These are phyloP conservation scores for Mangifera indica DNA, from an alignment of 345 rosid species.

Conservation along the genomic window DNA sequence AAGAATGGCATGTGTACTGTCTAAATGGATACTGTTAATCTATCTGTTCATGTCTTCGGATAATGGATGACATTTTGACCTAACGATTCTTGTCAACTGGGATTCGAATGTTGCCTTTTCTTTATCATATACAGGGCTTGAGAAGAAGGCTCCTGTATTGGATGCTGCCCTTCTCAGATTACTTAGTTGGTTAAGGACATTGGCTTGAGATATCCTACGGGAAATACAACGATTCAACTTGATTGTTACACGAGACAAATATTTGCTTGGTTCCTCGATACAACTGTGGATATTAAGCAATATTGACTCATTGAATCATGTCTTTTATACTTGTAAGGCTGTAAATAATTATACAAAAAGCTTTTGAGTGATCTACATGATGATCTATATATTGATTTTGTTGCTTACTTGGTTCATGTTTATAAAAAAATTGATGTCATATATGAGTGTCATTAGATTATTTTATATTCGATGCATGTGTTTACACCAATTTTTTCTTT, in stretches of 20 bases:
- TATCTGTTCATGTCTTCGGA: background rate
- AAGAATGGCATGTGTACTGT: background rate
- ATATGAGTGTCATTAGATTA: too few species aligned
- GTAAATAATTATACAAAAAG: background rate
- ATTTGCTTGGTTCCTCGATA: too few species aligned
- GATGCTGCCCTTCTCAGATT: constrained; percentile 71
- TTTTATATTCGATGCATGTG: too few species aligned
- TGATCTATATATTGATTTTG: background rate
- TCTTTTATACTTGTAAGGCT: background rate
- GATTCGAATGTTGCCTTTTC: background rate
- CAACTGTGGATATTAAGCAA: background rate
- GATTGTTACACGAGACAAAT: constrained; percentile 3
- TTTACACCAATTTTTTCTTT: too few species aligned
- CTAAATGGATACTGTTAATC: background rate
- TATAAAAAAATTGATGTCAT: too few species aligned
- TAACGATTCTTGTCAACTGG: background rate
- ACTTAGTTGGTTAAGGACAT: constrained; percentile 78
- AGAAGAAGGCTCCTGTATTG: constrained; percentile 65
- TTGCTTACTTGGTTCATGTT: background rate
- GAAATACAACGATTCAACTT: background rate
- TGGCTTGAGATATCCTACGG: constrained; percentile 44
- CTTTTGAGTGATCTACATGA: constrained; percentile 1
- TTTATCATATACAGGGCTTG: constrained; percentile 45
- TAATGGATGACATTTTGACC: background rate
- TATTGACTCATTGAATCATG: background rate